Base-by-base conservation (phyloP, 108 stramenopile genomes). In the Discostella stelligeroides region DNA sequence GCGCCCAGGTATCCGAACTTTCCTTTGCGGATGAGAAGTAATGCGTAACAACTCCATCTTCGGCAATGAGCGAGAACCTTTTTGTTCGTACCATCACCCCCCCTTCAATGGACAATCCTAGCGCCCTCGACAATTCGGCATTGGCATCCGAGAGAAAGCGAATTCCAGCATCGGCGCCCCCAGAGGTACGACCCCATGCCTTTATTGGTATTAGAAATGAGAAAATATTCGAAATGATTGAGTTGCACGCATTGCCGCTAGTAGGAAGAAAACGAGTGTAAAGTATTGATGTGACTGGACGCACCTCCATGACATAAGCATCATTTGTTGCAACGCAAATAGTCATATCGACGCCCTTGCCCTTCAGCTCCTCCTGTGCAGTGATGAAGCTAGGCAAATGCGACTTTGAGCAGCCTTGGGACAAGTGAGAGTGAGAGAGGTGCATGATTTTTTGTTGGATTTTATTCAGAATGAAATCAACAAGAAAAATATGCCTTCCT, bases 281-380 rank as follows among this genome's bases (percentile, higher is more conserved):
- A 50, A 3, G 1, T 50, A 18, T 24, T 20, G 14, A 15, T 24
- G 20, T 21, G 49, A 1, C 14, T 24, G 3, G 24, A 43, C 83
- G 58, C 58, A 88, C 88, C 65, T 89, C 86, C 91, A 92, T 92
- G 11, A 91, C 90, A 69, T 73, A 92, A 2, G 89, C 68, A 73
- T 96, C 95, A 66, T 96, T 96, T 9, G 92, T 92, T 24, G 95
- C 92, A 53, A 92, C 77, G 68, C 95, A 96, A 62, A 96, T 89
- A 15, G 88, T 87, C 23, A 86, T 42, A 18, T 94, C 93, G 17
- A 94, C 84, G 4, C 92, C 95, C 75, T 91, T 93, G 0, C 55
- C 84, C 72, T 89, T 91, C 46, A 96, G 69, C 24, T 88, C 91
- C 11, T 87, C 89, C 54, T 88, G 80, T 7, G 88, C 90, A 20